Evolutionary conservation across 2,329 filamentous ascomycete genomes (phyloP), one percentile per base, ranked within the genome.

Genomic region (Microsporum canis): DNA sequence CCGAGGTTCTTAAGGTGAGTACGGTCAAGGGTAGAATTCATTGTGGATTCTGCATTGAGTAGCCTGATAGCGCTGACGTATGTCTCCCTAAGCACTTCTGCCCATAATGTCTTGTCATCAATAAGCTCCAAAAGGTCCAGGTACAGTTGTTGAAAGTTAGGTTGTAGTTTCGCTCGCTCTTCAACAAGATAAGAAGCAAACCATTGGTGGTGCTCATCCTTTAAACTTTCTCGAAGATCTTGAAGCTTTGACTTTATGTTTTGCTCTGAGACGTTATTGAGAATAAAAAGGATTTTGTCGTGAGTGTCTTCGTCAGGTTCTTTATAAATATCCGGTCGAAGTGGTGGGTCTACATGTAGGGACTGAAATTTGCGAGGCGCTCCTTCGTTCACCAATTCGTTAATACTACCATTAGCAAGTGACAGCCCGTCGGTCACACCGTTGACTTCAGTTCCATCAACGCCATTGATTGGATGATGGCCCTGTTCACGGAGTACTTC

Each of bases 101-200:
- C 81, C 88, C 90, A 96, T 0, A 99, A 78, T 7, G 81, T 76
- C 69, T 84, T 88, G 71, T 94, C 85, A 66, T 89, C 84, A 67
- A 97, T 89, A 38, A 91, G 83, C 61, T 87, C 87, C 63, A 99
- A 82, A 58, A 99, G 82, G 68, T 96, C 89, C 57, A 97, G 82
- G 71, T 99, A 99, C 27, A 99, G 84, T 63, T 88, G 83, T 68
- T 99, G 94, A 70, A 95, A 97, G 73, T 99, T 99, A 4, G 92
- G 91, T 71, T 99, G 92, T 79, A 96, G 87, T 75, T 96, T 97
- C 36, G 92, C 95, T 53, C 95, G 89, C 71, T 96, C 89, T 70
- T 96, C 92, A 2, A 99, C 94, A 7, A 99, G 80, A 70, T 97
- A 95, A 56, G 86, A 86, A 5, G 95, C 94, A 70, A 99, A 99